A percentile compares a stretch with the other conserved stretches of the same genome.
Conservation (phyloP, 306 rosid species). For the Gillenia trifoliata region DNA sequence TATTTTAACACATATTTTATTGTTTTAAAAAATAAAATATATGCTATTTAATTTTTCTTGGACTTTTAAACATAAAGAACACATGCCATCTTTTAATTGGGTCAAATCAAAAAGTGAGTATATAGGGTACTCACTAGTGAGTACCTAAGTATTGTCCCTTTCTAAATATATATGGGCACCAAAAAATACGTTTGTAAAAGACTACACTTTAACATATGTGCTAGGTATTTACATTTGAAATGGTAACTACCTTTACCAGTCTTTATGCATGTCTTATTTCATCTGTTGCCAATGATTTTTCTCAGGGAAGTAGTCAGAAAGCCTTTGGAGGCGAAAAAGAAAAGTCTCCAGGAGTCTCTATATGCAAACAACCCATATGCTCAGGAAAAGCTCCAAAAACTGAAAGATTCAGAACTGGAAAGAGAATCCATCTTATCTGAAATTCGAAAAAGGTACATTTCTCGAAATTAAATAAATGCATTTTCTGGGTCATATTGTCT, state of each 20-base stretch:
- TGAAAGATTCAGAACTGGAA: slow-evolving; percentile 56
- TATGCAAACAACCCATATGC: slow-evolving; percentile 50
- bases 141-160: too few relatives aligned
- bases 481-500: background rate
- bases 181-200: background rate
- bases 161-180: too few relatives aligned
- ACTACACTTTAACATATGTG: background rate
- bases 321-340: slow-evolving; percentile 64
- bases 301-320: slow-evolving; percentile 61
- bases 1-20: too few relatives aligned
- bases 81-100: too few relatives aligned
- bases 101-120: too few relatives aligned
- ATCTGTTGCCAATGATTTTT: slow-evolving; percentile 14
- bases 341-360: slow-evolving; percentile 52
- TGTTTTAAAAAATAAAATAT: too few relatives aligned
- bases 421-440: slow-evolving; percentile 28
- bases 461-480: background rate
- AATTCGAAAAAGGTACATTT: slow-evolving; percentile 33
- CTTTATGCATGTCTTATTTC: slow-evolving; percentile 7
- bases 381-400: slow-evolving; percentile 48
- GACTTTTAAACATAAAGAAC: too few relatives aligned
- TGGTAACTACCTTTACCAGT: background rate
- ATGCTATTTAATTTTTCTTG: too few relatives aligned
- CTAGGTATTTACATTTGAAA: background rate
- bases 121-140: too few relatives aligned